Conservation (phyloP, 345 rosid genomes). For the Lepidium sativum region DNA sequence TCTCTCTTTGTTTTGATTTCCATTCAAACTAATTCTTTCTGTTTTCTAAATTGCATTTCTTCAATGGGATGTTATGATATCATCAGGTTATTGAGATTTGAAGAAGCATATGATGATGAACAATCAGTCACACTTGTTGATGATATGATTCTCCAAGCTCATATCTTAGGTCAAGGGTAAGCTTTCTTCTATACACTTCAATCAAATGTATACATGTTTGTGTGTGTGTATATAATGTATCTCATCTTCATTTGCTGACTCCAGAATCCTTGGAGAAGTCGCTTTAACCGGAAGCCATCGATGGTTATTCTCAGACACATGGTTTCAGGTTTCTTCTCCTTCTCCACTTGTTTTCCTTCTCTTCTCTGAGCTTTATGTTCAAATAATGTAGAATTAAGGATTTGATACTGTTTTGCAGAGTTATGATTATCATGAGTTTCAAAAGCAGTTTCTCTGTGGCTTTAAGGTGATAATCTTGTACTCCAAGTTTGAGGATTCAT, state of each 20-base stretch:
- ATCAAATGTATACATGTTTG: background rate
- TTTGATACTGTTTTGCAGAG: conserved; percentile 11
- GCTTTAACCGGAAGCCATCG: conserved; percentile 63
- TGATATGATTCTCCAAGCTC: conserved; percentile 49
- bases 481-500: background rate
- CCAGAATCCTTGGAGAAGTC: conserved; percentile 52
- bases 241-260: conserved; percentile 7
- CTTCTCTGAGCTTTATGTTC: background rate
- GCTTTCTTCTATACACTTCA: conserved; percentile 11
- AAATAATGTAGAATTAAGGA: background rate
- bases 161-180: conserved; percentile 79
- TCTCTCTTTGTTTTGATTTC: background rate
- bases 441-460: conserved; percentile 24
- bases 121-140: conserved; percentile 40
- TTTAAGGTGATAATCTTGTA: conserved; percentile 10
- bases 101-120: conserved; percentile 61
- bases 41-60: background rate
- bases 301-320: conserved; percentile 60
- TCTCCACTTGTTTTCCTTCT: background rate
- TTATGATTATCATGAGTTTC: conserved; percentile 21
- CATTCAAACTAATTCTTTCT: background rate
- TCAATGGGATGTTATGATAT: conserved; percentile 9
- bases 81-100: conserved; percentile 65
- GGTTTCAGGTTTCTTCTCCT: conserved; percentile 31
- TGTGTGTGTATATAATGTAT: background rate